Evolutionary conservation across 495 filamentous ascomycete species (phyloP).

Genomic region (Aspergillus steynii): DNA sequence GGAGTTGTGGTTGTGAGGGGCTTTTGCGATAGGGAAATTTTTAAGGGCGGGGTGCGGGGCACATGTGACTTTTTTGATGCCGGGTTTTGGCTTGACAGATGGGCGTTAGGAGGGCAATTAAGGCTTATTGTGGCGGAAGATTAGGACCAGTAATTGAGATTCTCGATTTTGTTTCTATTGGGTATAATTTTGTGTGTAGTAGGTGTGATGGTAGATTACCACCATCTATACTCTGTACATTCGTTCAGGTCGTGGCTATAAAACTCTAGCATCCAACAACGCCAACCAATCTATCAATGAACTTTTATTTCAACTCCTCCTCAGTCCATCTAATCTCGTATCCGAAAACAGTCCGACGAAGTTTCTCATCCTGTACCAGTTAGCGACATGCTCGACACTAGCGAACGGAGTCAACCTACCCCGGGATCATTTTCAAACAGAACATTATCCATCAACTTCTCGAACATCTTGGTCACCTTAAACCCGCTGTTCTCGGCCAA

Average conservation of each 20-base stretch:
- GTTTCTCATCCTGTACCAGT: conserved; percentile 57
- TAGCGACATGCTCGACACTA: conserved; percentile 12
- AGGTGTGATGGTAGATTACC: no score
- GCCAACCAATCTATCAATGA: conserved; percentile 1
- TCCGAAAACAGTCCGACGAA: conserved; percentile 79
- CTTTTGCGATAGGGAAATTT: conserved; percentile 2
- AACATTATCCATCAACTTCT: conserved; percentile 76
- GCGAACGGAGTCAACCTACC: conserved; percentile 36
- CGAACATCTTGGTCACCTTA: conserved; percentile 71
- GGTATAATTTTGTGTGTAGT: not conserved
- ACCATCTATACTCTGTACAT: no score
- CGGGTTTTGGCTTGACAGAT: no score
- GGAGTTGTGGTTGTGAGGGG: not conserved
- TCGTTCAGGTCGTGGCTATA: not conserved
- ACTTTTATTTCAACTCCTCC: conserved; percentile 31
- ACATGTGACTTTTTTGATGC: conserved; percentile 33
- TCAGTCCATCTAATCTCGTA: conserved; percentile 59
- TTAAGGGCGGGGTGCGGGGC: conserved; percentile 22
- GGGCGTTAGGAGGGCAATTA: not conserved
- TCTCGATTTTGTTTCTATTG: not conserved
- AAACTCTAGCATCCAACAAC: not conserved
- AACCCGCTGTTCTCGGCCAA: conserved; percentile 67
- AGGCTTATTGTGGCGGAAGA: not conserved
- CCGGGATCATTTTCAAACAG: conserved; percentile 89
- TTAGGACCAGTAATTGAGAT: not conserved